Evolutionary conservation across 2,329 filamentous ascomycete species (phyloP).

Genomic region (Calonectria crousiana): DNA sequence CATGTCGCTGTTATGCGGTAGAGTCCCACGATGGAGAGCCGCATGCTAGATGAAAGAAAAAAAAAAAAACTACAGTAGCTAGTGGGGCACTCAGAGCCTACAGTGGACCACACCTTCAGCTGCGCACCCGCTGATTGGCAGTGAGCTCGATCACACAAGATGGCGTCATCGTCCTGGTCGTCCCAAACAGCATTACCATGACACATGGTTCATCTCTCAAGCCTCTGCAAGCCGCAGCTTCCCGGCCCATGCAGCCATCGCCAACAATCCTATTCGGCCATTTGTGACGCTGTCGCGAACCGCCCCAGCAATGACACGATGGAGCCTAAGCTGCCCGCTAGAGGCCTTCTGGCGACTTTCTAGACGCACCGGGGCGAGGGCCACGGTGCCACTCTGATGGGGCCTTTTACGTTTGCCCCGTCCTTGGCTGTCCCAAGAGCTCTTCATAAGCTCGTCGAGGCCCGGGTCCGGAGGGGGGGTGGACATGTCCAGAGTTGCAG

Average conservation of each 20-base stretch:
- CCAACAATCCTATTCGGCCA: constrained; percentile 33
- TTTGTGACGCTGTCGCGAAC: constrained; percentile 19
- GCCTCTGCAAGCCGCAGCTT: constrained; percentile 18
- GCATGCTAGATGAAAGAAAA: constrained; percentile 25
- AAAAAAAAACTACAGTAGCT: not conserved
- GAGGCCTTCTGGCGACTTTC: constrained; percentile 38
- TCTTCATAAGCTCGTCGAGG: constrained; percentile 14
- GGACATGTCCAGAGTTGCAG: not conserved
- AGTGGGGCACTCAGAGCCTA: not conserved
- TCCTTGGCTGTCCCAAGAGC: not conserved
- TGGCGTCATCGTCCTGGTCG: constrained; percentile 46
- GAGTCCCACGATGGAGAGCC: constrained; percentile 2
- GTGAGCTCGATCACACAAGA: constrained; percentile 42
- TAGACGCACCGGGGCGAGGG: constrained; percentile 29
- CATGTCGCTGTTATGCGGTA: not conserved
- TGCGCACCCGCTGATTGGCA: constrained; percentile 24
- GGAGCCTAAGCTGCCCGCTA: constrained; percentile 19
- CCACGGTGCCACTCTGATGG: constrained; percentile 14
- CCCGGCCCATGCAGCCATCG: not conserved
- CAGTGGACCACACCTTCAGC: constrained; percentile 21
- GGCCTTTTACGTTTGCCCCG: constrained; percentile 4
- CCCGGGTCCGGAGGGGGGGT: not conserved
- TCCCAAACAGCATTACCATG: constrained; percentile 28
- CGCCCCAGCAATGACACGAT: constrained; percentile 33
- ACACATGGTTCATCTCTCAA: constrained; percentile 24